phyloP scores from a whole-genome alignment of 257 asterid species.

The Anisodus tanguticus region DNA sequence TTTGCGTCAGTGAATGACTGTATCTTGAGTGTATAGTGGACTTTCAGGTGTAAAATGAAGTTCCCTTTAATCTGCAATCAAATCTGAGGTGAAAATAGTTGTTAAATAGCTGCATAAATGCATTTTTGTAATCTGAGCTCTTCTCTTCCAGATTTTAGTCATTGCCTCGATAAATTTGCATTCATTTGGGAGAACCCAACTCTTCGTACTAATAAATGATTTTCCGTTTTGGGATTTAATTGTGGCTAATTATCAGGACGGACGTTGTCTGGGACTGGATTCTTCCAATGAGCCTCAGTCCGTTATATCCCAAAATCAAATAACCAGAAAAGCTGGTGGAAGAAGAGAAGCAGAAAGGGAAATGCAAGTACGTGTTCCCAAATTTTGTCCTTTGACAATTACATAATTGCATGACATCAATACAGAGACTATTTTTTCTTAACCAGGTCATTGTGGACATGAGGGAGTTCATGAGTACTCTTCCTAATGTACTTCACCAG shows the following conservation, averaged over 20 bases:
- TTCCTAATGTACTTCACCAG: conserved; percentile 94
- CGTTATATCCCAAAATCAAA: conserved; percentile 57
- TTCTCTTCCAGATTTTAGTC: conserved; percentile 13
- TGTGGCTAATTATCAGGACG: conserved; percentile 62
- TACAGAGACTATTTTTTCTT: not conserved
- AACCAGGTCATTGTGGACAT: conserved; percentile 93
- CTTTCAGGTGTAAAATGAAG: conserved; percentile 12
- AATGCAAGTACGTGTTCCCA: conserved; percentile 65
- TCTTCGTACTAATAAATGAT: not conserved
- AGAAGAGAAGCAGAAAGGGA: conserved; percentile 76
- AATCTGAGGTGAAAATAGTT: not conserved
- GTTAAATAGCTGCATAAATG: conserved; percentile 10
- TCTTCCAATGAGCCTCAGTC: conserved; percentile 69
- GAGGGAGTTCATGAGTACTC: conserved; percentile 99
- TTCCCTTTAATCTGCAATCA: conserved; percentile 23
- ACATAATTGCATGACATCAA: not conserved
- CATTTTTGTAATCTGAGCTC: not conserved
- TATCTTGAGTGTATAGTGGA: not conserved
- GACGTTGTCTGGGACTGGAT: conserved; percentile 55
- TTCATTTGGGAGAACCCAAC: not conserved
- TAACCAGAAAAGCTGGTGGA: conserved; percentile 96
- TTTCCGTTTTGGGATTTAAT: conserved; percentile 29
- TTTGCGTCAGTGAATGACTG: conserved; percentile 3
- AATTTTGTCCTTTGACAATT: not conserved
- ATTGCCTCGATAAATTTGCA: conserved; percentile 7